Conservation (phyloP, 441 rosid species). For the Euphorbia celastroides region DNA sequence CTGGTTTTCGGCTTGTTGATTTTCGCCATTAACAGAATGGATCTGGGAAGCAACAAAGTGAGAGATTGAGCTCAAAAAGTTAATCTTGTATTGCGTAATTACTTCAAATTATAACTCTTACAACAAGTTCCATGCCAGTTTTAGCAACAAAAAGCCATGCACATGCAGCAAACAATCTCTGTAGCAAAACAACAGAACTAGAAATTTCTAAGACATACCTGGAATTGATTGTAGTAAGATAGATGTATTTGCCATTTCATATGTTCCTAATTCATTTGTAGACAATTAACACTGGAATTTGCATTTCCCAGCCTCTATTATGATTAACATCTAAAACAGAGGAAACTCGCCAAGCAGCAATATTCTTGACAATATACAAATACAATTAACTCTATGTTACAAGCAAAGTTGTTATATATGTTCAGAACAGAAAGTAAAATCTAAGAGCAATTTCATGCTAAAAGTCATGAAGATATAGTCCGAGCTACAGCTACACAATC, state of each 20-base stretch:
- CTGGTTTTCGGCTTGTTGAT: conserved; percentile 29
- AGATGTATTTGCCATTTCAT: no score
- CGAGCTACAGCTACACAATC: not conserved
- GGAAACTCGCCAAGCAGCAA: not conserved
- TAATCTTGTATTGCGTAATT: not conserved
- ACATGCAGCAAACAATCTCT: not conserved
- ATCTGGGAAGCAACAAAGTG: conserved; percentile 22
- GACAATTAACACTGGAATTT: not conserved
- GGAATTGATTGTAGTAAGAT: no score
- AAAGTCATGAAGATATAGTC: not conserved
- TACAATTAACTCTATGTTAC: not conserved
- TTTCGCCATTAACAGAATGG: conserved; percentile 45
- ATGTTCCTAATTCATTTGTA: no score
- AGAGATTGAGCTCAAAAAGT: conserved; percentile 9
- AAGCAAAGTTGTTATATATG: not conserved
- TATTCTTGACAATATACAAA: not conserved
- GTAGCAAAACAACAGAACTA: not conserved
- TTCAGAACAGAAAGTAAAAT: not conserved
- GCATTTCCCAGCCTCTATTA: not conserved
- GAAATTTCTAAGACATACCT: not conserved
- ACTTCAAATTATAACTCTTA: not conserved
- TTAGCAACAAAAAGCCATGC: not conserved
- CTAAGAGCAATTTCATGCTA: not conserved
- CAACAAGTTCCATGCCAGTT: not conserved
- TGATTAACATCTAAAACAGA: not conserved